Conservation (phyloP, 345 rosid genomes). For the Salix dunnii region DNA sequence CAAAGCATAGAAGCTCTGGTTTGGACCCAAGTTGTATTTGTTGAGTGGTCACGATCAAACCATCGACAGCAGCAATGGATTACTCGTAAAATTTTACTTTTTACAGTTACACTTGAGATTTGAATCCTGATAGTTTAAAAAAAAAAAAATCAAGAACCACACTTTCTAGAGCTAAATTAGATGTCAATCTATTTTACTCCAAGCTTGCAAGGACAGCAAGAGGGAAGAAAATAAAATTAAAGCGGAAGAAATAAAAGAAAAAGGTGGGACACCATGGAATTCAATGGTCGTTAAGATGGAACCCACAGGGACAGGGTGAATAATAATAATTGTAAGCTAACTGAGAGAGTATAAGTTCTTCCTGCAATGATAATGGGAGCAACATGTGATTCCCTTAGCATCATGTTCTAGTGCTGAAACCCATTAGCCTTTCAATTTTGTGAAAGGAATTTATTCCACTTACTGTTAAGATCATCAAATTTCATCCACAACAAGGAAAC, state of each 20-base stretch:
- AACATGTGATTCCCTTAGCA: constrained; percentile 32
- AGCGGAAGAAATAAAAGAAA: not conserved
- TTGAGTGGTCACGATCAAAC: no score
- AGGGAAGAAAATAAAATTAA: not conserved
- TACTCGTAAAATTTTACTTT: no score
- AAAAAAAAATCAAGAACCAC: no score
- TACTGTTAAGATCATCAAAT: not conserved
- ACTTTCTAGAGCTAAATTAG: no score
- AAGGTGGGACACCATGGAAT: not conserved
- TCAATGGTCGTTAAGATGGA: not conserved
- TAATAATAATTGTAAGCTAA: not conserved
- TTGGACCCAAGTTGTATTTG: no score
- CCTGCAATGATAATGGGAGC: constrained; percentile 20
- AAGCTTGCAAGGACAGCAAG: not conserved
- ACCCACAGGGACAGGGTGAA: not conserved
- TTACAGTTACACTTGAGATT: no score
- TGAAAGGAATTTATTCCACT: constrained; percentile 22
- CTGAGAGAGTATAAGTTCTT: constrained; percentile 30
- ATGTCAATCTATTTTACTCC: no score
- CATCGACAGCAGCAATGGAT: no score
- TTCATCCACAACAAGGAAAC: not conserved
- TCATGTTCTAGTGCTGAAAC: constrained; percentile 18
- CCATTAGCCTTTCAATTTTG: not conserved
- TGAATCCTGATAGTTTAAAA: no score
- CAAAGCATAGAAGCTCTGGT: no score